Conservation (phyloP, 768 basidiomycete species). For the Daedaleopsis nitida region DNA sequence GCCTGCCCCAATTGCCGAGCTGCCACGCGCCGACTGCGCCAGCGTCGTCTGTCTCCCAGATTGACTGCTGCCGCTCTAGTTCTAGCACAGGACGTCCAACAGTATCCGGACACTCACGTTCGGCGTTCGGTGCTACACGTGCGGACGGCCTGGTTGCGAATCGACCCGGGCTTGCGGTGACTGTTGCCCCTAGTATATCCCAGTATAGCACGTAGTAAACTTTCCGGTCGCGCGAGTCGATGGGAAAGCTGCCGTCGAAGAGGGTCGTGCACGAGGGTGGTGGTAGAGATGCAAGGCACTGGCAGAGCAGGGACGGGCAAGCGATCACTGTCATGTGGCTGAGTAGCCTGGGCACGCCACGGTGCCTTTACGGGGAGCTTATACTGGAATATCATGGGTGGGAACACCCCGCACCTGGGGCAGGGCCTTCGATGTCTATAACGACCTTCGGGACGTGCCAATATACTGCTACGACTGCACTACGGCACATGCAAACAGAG, state of each 20-base stretch:
- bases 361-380: not conserved
- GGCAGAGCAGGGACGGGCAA: not conserved
- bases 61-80: not conserved
- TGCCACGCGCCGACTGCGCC: not conserved
- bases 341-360: not conserved
- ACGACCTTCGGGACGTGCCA: not conserved
- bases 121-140: slow-evolving; percentile 13
- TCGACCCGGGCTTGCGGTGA: not conserved
- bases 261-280: not conserved
- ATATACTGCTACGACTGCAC: not conserved
- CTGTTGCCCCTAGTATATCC: not conserved
- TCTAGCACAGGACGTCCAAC: not conserved
- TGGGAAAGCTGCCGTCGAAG: not conserved
- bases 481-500: not conserved
- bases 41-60: not conserved
- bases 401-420: not conserved
- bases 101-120: slow-evolving; percentile 13
- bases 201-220: not conserved
- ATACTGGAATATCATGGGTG: not conserved
- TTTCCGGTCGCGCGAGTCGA: not conserved
- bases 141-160: slow-evolving; percentile 13
- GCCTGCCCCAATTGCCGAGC: not conserved
- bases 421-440: not conserved
- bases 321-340: not conserved
- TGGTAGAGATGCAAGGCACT: not conserved